Evolutionary conservation across 2,329 filamentous ascomycete species (phyloP).

Genomic region (Rutstroemia sp.): DNA sequence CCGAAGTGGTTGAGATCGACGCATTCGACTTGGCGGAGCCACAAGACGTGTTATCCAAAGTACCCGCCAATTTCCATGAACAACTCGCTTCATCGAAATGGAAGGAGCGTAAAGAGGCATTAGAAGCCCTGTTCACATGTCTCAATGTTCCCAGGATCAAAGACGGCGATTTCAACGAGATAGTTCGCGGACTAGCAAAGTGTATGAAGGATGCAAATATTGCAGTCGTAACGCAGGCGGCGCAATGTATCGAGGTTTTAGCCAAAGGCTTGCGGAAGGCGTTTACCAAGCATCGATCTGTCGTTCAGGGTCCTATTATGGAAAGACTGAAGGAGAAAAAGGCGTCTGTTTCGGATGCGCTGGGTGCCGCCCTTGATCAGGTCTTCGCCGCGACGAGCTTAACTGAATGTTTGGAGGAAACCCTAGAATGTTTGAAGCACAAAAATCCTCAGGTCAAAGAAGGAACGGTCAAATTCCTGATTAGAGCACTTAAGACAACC

Average conservation of each 20-base stretch:
- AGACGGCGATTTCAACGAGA: slow-evolving; percentile 79
- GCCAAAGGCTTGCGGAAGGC: slow-evolving; percentile 74
- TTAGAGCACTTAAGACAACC: slow-evolving; percentile 76
- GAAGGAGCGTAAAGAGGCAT: slow-evolving; percentile 94
- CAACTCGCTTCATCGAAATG: slow-evolving; percentile 86
- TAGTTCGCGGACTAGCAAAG: slow-evolving; percentile 79
- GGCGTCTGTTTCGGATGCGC: slow-evolving; percentile 74
- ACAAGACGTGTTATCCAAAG: slow-evolving; percentile 74
- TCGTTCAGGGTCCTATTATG: slow-evolving; percentile 82
- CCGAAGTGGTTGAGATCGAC: slow-evolving; percentile 63
- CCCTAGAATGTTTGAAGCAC: slow-evolving; percentile 73
- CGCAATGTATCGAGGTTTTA: slow-evolving; percentile 83
- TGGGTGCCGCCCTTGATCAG: slow-evolving; percentile 75
- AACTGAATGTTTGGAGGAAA: slow-evolving; percentile 86
- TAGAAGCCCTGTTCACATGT: slow-evolving; percentile 70
- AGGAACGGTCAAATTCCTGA: slow-evolving; percentile 88
- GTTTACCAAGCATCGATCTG: slow-evolving; percentile 74
- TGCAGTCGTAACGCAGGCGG: slow-evolving; percentile 85
- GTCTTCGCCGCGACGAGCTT: slow-evolving; percentile 60
- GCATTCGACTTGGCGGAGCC: slow-evolving; percentile 77
- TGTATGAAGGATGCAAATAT: slow-evolving; percentile 99
- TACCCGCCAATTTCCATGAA: slow-evolving; percentile 77
- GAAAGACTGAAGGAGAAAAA: slow-evolving; percentile 98
- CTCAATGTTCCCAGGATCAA: slow-evolving; percentile 87
- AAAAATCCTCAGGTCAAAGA: slow-evolving; percentile 99